phyloP scores from a whole-genome alignment of 345 rosid species.

The Trapa bicornis region DNA sequence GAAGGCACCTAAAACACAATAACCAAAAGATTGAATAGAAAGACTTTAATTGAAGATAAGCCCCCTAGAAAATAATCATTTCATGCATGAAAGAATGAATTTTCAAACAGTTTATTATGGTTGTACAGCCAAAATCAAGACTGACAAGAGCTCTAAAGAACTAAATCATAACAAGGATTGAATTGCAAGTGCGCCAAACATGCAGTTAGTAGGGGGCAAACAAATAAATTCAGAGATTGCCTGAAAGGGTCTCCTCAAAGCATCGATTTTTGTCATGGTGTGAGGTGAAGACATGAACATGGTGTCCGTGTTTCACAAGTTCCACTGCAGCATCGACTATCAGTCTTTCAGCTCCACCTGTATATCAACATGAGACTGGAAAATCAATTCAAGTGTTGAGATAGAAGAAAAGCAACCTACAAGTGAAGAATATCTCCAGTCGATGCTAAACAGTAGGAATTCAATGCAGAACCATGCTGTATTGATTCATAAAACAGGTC shows the following conservation, averaged over 20 bases:
- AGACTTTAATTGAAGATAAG: neutral
- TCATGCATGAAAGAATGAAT: neutral
- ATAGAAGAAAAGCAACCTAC: neutral
- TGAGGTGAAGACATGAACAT: conserved; percentile 77
- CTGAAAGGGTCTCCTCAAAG: conserved; percentile 83
- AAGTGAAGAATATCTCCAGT: neutral
- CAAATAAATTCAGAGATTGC: conserved; percentile 16
- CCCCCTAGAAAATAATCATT: neutral
- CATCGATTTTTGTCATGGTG: conserved; percentile 76
- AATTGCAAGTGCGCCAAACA: neutral
- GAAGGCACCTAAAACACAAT: conserved; percentile 45
- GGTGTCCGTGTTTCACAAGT: conserved; percentile 64
- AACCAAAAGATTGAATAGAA: neutral
- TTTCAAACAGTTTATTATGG: neutral
- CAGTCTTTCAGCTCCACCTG: conserved; percentile 96
- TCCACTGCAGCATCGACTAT: conserved; percentile 90
- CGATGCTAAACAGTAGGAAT: neutral
- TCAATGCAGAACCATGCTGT: neutral
- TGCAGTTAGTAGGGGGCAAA: no score
- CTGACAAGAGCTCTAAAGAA: neutral
- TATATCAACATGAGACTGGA: conserved; percentile 1
- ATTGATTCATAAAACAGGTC: neutral
- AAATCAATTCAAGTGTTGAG: neutral
- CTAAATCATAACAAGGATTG: neutral
- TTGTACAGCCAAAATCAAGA: neutral